Evolutionary conservation across 73 alveolate species (phyloP).

Genomic region (Tetrahymena borealis): DNA sequence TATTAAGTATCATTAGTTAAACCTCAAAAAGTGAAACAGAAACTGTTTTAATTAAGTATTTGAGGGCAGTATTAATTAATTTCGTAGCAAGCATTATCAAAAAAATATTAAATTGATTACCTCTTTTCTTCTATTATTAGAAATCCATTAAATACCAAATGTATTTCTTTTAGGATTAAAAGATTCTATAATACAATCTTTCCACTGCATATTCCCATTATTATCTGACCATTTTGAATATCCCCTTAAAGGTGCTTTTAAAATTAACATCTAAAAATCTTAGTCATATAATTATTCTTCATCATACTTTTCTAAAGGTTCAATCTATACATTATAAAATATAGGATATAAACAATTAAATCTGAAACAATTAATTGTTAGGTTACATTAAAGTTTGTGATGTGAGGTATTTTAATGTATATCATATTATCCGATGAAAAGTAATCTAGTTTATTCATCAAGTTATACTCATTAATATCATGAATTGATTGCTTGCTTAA

Average conservation of each 20-base stretch:
- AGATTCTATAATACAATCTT: background rate
- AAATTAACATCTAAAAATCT: background rate
- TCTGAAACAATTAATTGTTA: background rate
- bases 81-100: no score
- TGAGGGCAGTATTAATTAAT: no score
- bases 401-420: background rate
- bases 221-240: background rate
- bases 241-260: background rate
- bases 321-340: no score
- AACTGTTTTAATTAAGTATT: no score
- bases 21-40: no score
- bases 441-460: background rate
- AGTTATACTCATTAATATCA: background rate
- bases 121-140: background rate
- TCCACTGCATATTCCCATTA: background rate
- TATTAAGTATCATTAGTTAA: no score
- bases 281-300: background rate
- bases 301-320: background rate
- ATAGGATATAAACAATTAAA: background rate
- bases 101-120: background rate
- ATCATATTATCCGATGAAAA: background rate
- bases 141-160: background rate
- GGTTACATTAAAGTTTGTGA: background rate
- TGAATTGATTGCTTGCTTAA: background rate
- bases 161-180: background rate